phyloP scores from a whole-genome alignment of 345 rosid genomes.

The Populus pruinosa region DNA sequence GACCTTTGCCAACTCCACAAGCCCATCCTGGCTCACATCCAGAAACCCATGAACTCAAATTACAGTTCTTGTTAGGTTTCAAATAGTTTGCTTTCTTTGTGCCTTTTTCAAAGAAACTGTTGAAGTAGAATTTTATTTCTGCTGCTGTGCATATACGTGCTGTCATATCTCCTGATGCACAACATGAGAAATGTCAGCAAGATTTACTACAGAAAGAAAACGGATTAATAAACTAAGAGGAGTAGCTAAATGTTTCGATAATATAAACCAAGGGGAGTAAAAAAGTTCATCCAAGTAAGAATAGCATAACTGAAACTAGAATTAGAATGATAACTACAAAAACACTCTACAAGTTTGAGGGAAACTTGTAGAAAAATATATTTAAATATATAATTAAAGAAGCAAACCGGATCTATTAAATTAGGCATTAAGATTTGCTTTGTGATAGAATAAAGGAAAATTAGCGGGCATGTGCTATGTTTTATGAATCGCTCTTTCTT shows the following conservation, averaged over 20 bases:
- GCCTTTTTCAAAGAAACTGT: conserved; percentile 39
- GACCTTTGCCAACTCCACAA: conserved; percentile 46
- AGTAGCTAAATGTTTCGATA: not conserved
- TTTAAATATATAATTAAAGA: not conserved
- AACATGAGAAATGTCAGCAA: conserved; percentile 6
- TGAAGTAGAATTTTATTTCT: conserved; percentile 74
- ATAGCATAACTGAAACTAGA: not conserved
- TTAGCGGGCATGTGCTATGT: not conserved
- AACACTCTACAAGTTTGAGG: not conserved
- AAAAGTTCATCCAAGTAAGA: not conserved
- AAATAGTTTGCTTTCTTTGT: conserved; percentile 48
- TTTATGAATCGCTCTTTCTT: not conserved
- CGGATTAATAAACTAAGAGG: not conserved
- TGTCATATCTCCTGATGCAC: conserved; percentile 59
- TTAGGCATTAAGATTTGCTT: not conserved
- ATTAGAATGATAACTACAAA: not conserved
- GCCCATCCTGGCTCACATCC: conserved; percentile 99
- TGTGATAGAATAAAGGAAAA: not conserved
- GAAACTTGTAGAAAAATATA: not conserved
- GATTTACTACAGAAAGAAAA: not conserved
- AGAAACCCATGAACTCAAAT: conserved; percentile 73
- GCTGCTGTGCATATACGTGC: conserved; percentile 84
- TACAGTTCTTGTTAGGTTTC: conserved; percentile 87
- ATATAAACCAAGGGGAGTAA: not conserved
- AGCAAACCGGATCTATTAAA: not conserved